A percentile compares a stretch with the other conserved stretches of the same genome.
These are phyloP conservation scores for Rhododendron simsii DNA, from an alignment of 148 eudicot species.

Conservation along the genomic window DNA sequence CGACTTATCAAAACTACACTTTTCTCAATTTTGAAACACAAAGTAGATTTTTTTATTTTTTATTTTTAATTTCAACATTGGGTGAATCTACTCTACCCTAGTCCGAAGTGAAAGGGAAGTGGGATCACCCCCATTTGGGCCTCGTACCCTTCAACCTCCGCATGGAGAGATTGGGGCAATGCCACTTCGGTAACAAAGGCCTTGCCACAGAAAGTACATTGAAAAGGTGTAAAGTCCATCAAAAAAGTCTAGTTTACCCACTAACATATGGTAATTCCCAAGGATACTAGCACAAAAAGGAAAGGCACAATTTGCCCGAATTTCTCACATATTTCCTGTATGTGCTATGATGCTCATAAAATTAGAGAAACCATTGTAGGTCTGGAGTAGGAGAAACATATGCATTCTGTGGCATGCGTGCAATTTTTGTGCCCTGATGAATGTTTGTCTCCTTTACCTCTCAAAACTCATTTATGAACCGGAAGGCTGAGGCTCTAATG, in stretches of 20 bases:
- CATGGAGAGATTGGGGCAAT: not conserved
- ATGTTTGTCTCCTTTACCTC: not conserved
- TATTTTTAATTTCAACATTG: not conserved
- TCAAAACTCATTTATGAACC: not conserved
- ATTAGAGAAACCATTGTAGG: not conserved
- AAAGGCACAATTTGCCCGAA: not conserved
- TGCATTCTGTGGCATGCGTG: not conserved
- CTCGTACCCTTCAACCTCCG: not conserved
- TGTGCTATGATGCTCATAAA: not conserved
- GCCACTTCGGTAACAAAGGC: not conserved
- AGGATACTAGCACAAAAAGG: not conserved
- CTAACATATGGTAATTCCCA: not conserved
- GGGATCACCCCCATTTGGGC: not conserved
- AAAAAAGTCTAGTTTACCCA: not conserved
- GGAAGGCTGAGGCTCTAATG: not conserved
- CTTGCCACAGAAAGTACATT: not conserved
- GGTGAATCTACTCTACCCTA: not conserved
- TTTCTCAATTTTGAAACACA: not conserved
- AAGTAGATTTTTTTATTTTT: not conserved
- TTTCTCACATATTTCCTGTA: not conserved
- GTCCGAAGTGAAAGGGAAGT: not conserved
- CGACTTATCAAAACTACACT: not conserved
- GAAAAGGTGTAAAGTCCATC: not conserved
- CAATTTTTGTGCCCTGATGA: not conserved
- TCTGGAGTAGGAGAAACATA: not conserved